These are phyloP conservation scores for Gaertneriomyces sp. DNA, from an alignment of 192 early-diverging fungal genomes.

Conservation along the genomic window DNA sequence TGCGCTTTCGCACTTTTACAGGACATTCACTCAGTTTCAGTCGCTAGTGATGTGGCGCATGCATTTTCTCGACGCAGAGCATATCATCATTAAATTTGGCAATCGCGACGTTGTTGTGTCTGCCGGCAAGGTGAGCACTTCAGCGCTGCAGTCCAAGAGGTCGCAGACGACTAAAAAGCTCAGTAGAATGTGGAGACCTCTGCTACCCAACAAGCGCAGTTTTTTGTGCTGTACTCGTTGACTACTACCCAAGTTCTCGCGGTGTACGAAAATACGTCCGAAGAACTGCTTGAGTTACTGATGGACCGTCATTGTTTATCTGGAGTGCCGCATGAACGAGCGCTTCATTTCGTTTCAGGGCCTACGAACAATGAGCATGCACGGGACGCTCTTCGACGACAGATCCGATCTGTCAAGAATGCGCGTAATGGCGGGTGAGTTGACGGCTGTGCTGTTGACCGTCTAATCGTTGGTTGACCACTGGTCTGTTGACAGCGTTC, in stretches of 20 bases:
- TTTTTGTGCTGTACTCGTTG: constrained; percentile 68
- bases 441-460: background rate
- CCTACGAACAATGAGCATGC: constrained; percentile 57
- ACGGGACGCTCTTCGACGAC: constrained; percentile 51
- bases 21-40: constrained; percentile 57
- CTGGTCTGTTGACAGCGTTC: constrained; percentile 31
- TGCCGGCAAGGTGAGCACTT: constrained; percentile 39
- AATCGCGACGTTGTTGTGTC: constrained; percentile 44
- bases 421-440: constrained; percentile 70
- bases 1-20: constrained; percentile 54
- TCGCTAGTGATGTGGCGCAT: constrained; percentile 65
- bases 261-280: constrained; percentile 65
- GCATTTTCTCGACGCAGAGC: constrained; percentile 59
- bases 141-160: constrained; percentile 1
- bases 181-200: background rate
- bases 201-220: constrained; percentile 32
- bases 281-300: constrained; percentile 55
- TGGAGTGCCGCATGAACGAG: constrained; percentile 19
- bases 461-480: background rate
- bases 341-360: constrained; percentile 30
- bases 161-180: background rate
- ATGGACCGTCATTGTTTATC: constrained; percentile 47
- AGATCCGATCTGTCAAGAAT: constrained; percentile 57
- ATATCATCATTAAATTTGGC: constrained; percentile 69
- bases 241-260: constrained; percentile 47